These are phyloP conservation scores for Arthroderma sp. DNA, from an alignment of 2,329 filamentous ascomycete species.

Conservation along the genomic window DNA sequence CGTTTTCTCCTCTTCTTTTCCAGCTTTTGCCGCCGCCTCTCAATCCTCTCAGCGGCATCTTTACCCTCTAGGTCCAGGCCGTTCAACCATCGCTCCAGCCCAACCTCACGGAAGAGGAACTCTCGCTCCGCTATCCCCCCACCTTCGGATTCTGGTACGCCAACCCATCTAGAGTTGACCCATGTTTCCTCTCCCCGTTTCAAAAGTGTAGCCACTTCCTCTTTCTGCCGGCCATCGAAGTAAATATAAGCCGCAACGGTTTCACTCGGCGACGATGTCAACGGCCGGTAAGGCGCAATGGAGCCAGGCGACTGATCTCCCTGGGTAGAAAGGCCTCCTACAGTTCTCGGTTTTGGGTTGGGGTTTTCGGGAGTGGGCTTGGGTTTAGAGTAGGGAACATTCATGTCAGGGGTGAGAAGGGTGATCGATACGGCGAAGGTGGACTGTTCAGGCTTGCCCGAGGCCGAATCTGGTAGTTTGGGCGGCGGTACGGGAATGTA, in stretches of 20 bases:
- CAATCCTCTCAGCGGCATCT: constrained; percentile 70
- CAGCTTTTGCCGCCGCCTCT: constrained; percentile 50
- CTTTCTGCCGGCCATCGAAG: constrained; percentile 88
- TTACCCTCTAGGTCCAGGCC: constrained; percentile 89
- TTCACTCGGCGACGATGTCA: constrained; percentile 87
- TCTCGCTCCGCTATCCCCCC: constrained; percentile 91
- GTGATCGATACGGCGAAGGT: constrained; percentile 98
- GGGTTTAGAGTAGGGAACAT: constrained; percentile 84
- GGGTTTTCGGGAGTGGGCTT: constrained; percentile 65
- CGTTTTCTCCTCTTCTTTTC: constrained; percentile 78
- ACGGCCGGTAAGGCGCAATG: constrained; percentile 74
- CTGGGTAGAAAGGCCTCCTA: constrained; percentile 54
- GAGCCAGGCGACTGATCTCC: constrained; percentile 39
- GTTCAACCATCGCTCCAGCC: constrained; percentile 90
- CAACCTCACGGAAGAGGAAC: constrained; percentile 93
- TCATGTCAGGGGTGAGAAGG: constrained; percentile 71
- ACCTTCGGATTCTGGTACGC: constrained; percentile 78
- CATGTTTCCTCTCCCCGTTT: constrained; percentile 93
- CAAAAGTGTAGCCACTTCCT: constrained; percentile 89
- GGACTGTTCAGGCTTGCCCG: constrained; percentile 74
- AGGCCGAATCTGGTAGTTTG: constrained; percentile 54
- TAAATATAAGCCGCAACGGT: constrained; percentile 98
- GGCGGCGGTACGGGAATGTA: constrained; percentile 94
- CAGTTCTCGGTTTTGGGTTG: constrained; percentile 66
- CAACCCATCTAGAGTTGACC: constrained; percentile 98